These are phyloP conservation scores for Penicillium macrosclerotiorum DNA, from an alignment of 495 filamentous ascomycete genomes.

Conservation along the genomic window DNA sequence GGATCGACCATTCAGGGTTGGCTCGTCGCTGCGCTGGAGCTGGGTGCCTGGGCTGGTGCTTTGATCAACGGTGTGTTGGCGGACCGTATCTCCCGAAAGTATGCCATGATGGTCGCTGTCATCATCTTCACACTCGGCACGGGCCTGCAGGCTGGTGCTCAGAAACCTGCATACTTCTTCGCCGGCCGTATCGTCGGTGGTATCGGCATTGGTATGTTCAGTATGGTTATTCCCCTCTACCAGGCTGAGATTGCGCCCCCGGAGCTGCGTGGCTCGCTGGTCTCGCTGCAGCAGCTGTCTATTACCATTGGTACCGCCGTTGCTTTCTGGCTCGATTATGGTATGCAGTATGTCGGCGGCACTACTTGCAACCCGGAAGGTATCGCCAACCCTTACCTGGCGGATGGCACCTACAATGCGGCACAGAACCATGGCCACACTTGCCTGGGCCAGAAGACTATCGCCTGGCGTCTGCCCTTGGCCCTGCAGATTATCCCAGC, in stretches of 20 bases:
- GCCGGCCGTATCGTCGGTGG: conserved; percentile 50
- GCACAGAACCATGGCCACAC: conserved; percentile 65
- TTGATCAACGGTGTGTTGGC: conserved; percentile 73
- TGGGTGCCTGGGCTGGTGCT: conserved; percentile 78
- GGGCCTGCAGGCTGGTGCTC: conserved; percentile 39
- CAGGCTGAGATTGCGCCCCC: conserved; percentile 73
- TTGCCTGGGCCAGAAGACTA: conserved; percentile 42
- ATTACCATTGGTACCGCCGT: conserved; percentile 70
- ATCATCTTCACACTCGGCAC: conserved; percentile 69
- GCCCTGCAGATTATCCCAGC: conserved; percentile 55
- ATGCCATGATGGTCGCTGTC: conserved; percentile 68
- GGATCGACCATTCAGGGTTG: conserved; percentile 68
- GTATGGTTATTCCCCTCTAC: conserved; percentile 57
- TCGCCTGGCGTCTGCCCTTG: conserved; percentile 44
- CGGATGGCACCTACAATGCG: conserved; percentile 28
- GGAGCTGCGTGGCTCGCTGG: conserved; percentile 70
- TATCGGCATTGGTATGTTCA: conserved; percentile 67
- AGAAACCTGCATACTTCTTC: conserved; percentile 38
- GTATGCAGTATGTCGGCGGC: conserved; percentile 61
- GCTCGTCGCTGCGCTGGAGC: conserved; percentile 75
- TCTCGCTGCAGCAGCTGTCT: conserved; percentile 74
- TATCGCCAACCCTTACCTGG: conserved; percentile 26
- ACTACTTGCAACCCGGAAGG: conserved; percentile 52
- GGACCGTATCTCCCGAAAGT: conserved; percentile 73
- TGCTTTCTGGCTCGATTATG: conserved; percentile 75